Conservation (phyloP, 345 rosid genomes). For the Eucalyptus regnans region DNA sequence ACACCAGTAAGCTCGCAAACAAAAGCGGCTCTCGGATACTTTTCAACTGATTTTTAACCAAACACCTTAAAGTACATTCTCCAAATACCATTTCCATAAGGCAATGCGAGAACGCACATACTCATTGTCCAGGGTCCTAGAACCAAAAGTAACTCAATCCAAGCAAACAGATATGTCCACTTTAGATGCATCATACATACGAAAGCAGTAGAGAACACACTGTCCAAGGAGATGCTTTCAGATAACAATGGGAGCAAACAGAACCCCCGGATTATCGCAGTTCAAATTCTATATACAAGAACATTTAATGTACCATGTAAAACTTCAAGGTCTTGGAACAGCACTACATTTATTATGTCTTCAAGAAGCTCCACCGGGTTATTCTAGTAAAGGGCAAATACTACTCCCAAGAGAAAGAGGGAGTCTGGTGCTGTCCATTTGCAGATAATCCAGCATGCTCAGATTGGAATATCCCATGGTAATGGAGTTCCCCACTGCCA, state of each 20-base stretch:
- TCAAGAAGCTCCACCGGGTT: neutral
- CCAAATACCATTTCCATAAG: neutral
- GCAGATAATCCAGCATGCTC: conserved; percentile 30
- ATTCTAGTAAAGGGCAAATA: neutral
- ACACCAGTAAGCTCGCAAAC: neutral
- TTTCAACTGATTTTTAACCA: neutral
- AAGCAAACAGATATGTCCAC: neutral
- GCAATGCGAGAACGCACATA: neutral
- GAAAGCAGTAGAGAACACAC: neutral
- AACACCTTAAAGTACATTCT: neutral
- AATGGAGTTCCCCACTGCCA: conserved; percentile 6
- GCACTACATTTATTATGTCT: neutral
- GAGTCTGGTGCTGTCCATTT: conserved; percentile 25
- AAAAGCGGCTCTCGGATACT: neutral
- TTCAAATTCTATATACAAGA: neutral
- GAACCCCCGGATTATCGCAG: neutral
- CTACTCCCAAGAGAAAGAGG: conserved; percentile 56
- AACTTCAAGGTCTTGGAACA: neutral
- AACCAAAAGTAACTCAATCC: neutral
- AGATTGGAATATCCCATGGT: conserved; percentile 13
- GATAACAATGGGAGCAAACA: neutral
- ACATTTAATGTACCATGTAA: neutral
- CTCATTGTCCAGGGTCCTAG: neutral
- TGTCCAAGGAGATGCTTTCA: neutral
- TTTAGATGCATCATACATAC: neutral